Conservation (phyloP, 768 basidiomycete species). For the Boletus subcaerulescens region DNA sequence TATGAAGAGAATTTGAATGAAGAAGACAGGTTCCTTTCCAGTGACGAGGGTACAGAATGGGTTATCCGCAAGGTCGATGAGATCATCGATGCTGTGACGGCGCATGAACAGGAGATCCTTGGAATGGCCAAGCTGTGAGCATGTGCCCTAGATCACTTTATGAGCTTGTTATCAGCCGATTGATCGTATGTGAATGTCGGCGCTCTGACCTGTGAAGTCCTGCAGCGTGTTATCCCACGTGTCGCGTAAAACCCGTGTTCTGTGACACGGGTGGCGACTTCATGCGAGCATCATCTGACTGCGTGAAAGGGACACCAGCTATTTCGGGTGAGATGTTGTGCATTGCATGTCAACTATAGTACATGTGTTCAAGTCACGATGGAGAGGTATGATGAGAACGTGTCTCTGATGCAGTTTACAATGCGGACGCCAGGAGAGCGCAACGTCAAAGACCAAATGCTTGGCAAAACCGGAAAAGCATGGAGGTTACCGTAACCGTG, state of each 20-base stretch:
- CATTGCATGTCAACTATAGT: slow-evolving; percentile 30
- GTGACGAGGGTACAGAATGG: slow-evolving; percentile 88
- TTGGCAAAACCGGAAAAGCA: slow-evolving; percentile 79
- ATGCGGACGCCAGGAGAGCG: slow-evolving; percentile 24
- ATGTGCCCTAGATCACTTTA: slow-evolving; percentile 21
- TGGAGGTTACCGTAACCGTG: slow-evolving; percentile 77
- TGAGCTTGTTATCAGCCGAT: slow-evolving; percentile 30
- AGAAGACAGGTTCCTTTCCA: slow-evolving; percentile 78
- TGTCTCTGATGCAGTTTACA: slow-evolving; percentile 32
- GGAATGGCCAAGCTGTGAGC: slow-evolving; percentile 62
- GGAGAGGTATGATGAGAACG: slow-evolving; percentile 28
- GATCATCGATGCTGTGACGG: slow-evolving; percentile 69
- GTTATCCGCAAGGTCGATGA: slow-evolving; percentile 80
- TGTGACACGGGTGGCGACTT: slow-evolving; percentile 17
- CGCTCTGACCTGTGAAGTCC: slow-evolving; percentile 12
- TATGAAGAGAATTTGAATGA: slow-evolving; percentile 52
- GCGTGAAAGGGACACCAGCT: slow-evolving; percentile 18
- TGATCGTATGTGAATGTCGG: slow-evolving; percentile 27
- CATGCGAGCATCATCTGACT: slow-evolving; percentile 17
- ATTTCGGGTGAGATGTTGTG: slow-evolving; percentile 22
- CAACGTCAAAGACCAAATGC: slow-evolving; percentile 43
- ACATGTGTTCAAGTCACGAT: slow-evolving; percentile 31
- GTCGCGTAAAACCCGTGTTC: slow-evolving; percentile 30
- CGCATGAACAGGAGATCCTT: slow-evolving; percentile 37
- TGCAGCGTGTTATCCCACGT: slow-evolving; percentile 35